These are phyloP conservation scores for Puccinia coronata DNA, from an alignment of 1,284 basidiomycete genomes.

Conservation along the genomic window DNA sequence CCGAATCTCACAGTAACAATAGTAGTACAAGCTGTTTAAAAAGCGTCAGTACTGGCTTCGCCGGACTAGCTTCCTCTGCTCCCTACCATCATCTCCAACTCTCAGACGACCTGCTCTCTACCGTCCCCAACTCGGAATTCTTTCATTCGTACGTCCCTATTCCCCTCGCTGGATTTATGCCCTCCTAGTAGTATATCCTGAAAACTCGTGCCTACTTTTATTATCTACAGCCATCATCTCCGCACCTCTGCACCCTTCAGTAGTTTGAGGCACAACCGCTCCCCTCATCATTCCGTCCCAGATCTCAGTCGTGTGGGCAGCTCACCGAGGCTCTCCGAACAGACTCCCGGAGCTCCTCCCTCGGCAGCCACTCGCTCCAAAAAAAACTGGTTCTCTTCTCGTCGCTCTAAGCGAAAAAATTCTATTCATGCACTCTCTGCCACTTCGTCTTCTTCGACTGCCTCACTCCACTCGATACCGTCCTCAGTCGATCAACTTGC, in stretches of 20 bases:
- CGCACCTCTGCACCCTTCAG: not conserved
- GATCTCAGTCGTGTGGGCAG: not conserved
- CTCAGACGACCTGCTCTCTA: not conserved
- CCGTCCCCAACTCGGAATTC: conserved; percentile 17
- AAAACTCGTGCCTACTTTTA: not conserved
- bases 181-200: not conserved
- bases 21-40: conserved; percentile 6
- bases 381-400: conserved; percentile 37
- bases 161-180: not conserved
- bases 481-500: conserved; percentile 13
- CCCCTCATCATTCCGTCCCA: not conserved
- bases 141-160: conserved; percentile 47
- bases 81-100: conserved; percentile 19
- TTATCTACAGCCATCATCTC: conserved; percentile 31
- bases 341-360: not conserved
- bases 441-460: conserved; percentile 39
- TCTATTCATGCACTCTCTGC: conserved; percentile 45
- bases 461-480: conserved; percentile 32
- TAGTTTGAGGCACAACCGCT: not conserved
- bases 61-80: not conserved
- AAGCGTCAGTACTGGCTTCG: conserved; percentile 6
- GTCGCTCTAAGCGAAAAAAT: conserved; percentile 43
- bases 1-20: not conserved
- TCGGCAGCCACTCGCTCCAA: conserved; percentile 5
- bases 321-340: not conserved